Evolutionary conservation across 2,329 filamentous ascomycete species (phyloP), one percentile per base, ranked within the genome.

Genomic region (Ophiostoma perfectum): DNA sequence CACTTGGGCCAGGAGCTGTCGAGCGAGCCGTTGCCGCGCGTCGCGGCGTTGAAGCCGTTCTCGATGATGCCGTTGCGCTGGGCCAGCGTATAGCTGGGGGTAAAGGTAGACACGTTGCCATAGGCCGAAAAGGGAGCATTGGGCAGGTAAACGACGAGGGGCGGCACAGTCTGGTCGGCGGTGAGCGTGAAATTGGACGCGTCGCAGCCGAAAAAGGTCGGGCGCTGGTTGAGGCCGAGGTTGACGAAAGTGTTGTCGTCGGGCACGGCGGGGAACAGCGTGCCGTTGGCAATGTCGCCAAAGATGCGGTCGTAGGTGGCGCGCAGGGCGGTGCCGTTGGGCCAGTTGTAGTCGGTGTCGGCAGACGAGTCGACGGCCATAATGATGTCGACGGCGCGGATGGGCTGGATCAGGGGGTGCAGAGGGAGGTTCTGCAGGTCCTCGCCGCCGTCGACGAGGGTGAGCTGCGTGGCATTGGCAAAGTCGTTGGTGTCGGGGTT

Each of bases 21-120:
- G 3, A 88, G 76, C 0, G 92, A 93, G 65, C 84, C 86, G 79
- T 98, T 97, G 66, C 86, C 92, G 81, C 90, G 89, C 0, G 93
- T 97, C 2, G 86, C 93, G 18, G 89, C 86, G 73, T 95, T 86
- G 80, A 90, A 95, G 27, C 92, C 94, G 79, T 99, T 98, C 72
- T 86, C 78, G 74, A 99, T 92, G 75, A 97, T 91, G 71, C 84
- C 84, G 76, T 97, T 86, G 71, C 94, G 90, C 79, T 92, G 78
- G 0, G 76, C 78, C 73, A 86, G 78, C 47, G 84, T 82, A 82
- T 93, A 92, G 55, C 78, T 78, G 49, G 45, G 87, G 81, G 70
- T 87, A 77, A 90, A 94, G 65, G 94, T 97, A 2, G 89, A 90
- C 6, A 90, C 84, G 80, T 98, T 98, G 77, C 88, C 90, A 72